These are phyloP conservation scores for Cadophora sp. DNA, from an alignment of 2,329 filamentous ascomycete genomes.

Conservation along the genomic window DNA sequence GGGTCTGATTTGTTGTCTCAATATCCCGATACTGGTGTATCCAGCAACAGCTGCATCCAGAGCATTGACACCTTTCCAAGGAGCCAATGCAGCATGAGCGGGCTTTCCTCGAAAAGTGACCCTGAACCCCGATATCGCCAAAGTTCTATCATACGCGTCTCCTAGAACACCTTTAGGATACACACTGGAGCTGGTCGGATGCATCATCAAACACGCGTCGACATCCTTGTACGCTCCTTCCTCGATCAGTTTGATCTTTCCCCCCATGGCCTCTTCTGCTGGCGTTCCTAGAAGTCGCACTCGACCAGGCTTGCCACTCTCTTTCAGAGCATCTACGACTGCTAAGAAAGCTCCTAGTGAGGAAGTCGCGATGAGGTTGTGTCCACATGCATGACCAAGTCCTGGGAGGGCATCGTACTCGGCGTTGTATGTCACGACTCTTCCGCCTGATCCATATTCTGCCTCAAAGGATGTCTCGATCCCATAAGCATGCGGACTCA, in stretches of 20 bases:
- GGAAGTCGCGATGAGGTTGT: conserved; percentile 50
- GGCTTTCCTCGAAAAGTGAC: conserved; percentile 34
- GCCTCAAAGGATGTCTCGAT: conserved; percentile 58
- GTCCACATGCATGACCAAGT: conserved; percentile 51
- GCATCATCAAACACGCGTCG: conserved; percentile 49
- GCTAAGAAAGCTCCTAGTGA: conserved; percentile 48
- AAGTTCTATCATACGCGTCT: conserved; percentile 1
- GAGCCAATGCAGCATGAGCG: conserved; percentile 46
- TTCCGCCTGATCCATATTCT: conserved; percentile 49
- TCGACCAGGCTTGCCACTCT: conserved; percentile 32
- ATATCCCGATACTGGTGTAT: background rate
- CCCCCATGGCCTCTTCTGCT: conserved; percentile 34
- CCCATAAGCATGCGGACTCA: conserved; percentile 56
- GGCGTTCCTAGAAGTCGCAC: conserved; percentile 40
- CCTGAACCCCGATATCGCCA: conserved; percentile 10
- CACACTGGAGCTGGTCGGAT: conserved; percentile 28
- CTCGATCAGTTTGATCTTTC: conserved; percentile 52
- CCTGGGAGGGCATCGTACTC: conserved; percentile 54
- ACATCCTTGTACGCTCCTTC: conserved; percentile 51
- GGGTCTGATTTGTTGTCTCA: conserved; percentile 5
- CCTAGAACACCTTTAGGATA: conserved; percentile 10
- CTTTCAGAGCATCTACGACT: conserved; percentile 31
- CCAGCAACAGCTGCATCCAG: background rate
- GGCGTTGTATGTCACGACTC: conserved; percentile 49
- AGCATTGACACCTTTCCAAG: conserved; percentile 47